Base-by-base conservation (phyloP, 2,329 filamentous ascomycete species). In the Fusarium graminum region DNA sequence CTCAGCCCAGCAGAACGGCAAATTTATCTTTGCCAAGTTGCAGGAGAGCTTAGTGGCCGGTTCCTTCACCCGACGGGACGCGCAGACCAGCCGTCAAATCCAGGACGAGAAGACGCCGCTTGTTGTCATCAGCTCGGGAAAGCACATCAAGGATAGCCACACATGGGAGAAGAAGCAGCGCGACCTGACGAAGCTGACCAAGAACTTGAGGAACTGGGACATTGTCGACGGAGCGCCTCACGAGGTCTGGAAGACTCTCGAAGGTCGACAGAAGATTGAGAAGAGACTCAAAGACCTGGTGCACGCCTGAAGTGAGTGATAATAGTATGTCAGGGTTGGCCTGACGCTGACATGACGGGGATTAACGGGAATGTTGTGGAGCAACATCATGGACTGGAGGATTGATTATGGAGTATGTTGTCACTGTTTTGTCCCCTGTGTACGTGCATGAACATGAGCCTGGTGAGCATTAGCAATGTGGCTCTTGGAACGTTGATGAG, bases 11-110 rank as follows among this genome's bases (percentile, higher is more conserved):
- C 92, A 97, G 77, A 85, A 84, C 25, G 92, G 92, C 63, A 96
- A 94, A 76, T 90, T 87, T 76, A 90, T 97, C 77, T 97, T 96
- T 76, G 91, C 93, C 6, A 92, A 94, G 78, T 83, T 99, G 55
- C 95, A 99, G 79, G 95, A 99, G 80, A 94, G 90, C 67, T 83
- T 98, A 1, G 93, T 97, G 30, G 94, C 94, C 1, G 86, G 89
- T 67, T 92, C 92, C 1, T 87, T 98, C 69, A 93, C 93, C 14
- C 90, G 89, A 76, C 92, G 92, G 32, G 95, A 99, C 73, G 88
- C 97, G 17, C 82, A 85, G 42, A 91, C 89, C 59, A 93, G 93
- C 58, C 84, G 91, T 22, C 89, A 90, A 44, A 95, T 98, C 52
- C 92, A 97, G 78, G 85, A 86, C 58, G 83, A 83, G n/a, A 83